Evolutionary conservation across 108 stramenopile genomes (phyloP), one percentile per base, ranked within the genome.

Genomic region (Cyclotella kingstonii): DNA sequence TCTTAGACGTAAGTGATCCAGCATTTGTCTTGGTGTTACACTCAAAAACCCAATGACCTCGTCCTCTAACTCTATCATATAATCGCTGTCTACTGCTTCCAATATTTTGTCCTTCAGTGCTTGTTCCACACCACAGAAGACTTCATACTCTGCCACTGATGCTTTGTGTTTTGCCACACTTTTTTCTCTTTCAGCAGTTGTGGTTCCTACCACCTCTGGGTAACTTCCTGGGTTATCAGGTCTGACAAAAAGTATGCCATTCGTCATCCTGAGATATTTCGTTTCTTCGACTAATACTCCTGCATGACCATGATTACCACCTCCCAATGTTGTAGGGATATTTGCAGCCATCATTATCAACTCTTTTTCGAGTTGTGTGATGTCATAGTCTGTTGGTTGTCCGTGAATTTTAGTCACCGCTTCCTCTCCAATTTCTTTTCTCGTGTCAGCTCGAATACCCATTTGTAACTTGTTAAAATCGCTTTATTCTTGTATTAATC

Each of bases 91-190:
- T 8, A 53, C 29, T 14, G 17, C 28, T 2, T 4, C 2, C 39
- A 15, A 15, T 12, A 59, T 40, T 40, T 59, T 40, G 21, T 8
- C 26, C 5, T 44, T 21, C 29, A 43, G 27, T 59, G 19, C 60
- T 61, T 61, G 46, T 50, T 50, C 9, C 4, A 51, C 61, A 9
- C 35, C 61, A 2, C 21, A 38, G 30, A 38, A 15, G 0, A 26
- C 51, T 23, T 51, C 35, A 31, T 50, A 63, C 14, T 63, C 61
- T 4, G n/a, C 18, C 15, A 38, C n/a, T 17, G 38, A 34, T 0
- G 48, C 61, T 23, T 63, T 63, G 61, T 63, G 61, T 29, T 63
- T 49, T 12, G 49, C 61, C 26, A 63, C 4, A 50, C 51, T 47
- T 0, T 38, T 7, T 12, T 63, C 61, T 7, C 61, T 34, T 2